Evolutionary conservation across 2,329 filamentous ascomycete genomes (phyloP).

Genomic region (Lasiodiplodia gonubiensis): DNA sequence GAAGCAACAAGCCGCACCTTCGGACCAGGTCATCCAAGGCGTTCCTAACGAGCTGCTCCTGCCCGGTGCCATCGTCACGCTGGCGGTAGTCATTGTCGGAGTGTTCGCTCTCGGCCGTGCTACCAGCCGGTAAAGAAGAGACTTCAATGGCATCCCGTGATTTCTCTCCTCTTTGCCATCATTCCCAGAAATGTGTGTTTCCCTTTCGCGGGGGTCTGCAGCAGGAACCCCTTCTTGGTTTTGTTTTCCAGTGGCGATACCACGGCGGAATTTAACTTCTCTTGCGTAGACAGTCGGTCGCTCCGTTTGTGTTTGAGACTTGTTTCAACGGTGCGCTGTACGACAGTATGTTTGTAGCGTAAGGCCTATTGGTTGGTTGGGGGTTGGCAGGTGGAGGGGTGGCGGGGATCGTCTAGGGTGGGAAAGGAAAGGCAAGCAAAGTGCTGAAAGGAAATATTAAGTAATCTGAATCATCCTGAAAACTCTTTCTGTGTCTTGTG

Average conservation of each 20-base stretch:
- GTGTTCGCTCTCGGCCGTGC: conserved; percentile 87
- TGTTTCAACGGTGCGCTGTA: background rate
- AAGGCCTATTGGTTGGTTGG: background rate
- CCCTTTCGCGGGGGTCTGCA: background rate
- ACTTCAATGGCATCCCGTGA: background rate
- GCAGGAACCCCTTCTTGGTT: background rate
- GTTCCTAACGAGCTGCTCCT: conserved; percentile 93
- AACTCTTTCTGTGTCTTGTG: background rate
- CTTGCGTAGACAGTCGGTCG: conserved; percentile 22
- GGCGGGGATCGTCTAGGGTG: background rate
- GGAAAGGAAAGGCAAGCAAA: background rate
- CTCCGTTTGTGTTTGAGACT: background rate
- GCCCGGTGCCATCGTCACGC: conserved; percentile 91
- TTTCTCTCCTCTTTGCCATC: background rate
- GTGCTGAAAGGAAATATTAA: background rate
- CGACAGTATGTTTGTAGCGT: conserved; percentile 7
- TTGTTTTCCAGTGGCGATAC: conserved; percentile 14
- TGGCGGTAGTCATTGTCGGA: conserved; percentile 90
- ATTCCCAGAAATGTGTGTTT: background rate
- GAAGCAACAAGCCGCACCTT: conserved; percentile 52
- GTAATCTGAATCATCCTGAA: background rate
- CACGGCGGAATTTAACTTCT: conserved; percentile 8
- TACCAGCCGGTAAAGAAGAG: conserved; percentile 50
- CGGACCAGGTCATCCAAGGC: conserved; percentile 81
- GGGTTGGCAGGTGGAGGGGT: background rate